A percentile compares a stretch with the other conserved stretches of the same genome.
Evolutionary conservation across 1,284 basidiomycete genomes (phyloP).

Genomic region (Butyriboletus appendiculatus): DNA sequence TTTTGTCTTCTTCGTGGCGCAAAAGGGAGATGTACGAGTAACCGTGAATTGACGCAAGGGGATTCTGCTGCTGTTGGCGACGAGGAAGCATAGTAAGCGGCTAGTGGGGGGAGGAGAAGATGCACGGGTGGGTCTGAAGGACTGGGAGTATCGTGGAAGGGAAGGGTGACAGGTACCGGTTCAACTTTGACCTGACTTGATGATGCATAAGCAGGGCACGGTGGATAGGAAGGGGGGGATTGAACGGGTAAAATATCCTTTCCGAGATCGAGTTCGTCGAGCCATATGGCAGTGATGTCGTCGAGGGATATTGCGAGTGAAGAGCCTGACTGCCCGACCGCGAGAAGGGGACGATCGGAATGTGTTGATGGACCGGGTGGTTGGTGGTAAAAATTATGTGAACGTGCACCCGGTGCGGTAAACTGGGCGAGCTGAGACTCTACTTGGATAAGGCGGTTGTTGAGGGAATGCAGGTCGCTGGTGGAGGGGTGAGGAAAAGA

Average conservation of each 20-base stretch:
- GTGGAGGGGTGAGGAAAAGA: slow-evolving; percentile 5
- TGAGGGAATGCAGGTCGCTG: slow-evolving; percentile 77
- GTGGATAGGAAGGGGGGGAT: slow-evolving; percentile 9
- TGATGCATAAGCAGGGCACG: slow-evolving; percentile 10
- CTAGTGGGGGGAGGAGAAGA: slow-evolving; percentile 26
- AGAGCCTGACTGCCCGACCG: slow-evolving; percentile 41
- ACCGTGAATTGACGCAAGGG: slow-evolving; percentile 41
- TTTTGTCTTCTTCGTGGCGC: slow-evolving; percentile 39
- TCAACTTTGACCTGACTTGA: slow-evolving; percentile 48
- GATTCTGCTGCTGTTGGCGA: slow-evolving; percentile 24
- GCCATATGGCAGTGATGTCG: slow-evolving; percentile 60
- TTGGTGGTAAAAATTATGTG: slow-evolving; percentile 39
- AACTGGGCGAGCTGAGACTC: slow-evolving; percentile 54
- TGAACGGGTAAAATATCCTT: slow-evolving; percentile 30
- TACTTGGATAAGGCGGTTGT: slow-evolving; percentile 71
- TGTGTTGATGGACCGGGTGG: slow-evolving; percentile 30
- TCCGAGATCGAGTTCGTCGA: slow-evolving; percentile 47
- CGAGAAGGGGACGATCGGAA: slow-evolving; percentile 43
- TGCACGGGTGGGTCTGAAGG: slow-evolving; percentile 27
- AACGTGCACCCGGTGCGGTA: slow-evolving; percentile 42
- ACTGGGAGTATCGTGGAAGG: slow-evolving; percentile 13
- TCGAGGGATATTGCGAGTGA: slow-evolving; percentile 56
- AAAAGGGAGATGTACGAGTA: slow-evolving; percentile 43
- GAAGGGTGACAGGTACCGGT: slow-evolving; percentile 38
- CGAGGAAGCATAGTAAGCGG: slow-evolving; percentile 25